Percentiles rank a stretch among this genome's conserved stretches.
These are phyloP conservation scores for Ammopiptanthus mongolicus DNA, from an alignment of 306 rosid genomes.

Conservation along the genomic window DNA sequence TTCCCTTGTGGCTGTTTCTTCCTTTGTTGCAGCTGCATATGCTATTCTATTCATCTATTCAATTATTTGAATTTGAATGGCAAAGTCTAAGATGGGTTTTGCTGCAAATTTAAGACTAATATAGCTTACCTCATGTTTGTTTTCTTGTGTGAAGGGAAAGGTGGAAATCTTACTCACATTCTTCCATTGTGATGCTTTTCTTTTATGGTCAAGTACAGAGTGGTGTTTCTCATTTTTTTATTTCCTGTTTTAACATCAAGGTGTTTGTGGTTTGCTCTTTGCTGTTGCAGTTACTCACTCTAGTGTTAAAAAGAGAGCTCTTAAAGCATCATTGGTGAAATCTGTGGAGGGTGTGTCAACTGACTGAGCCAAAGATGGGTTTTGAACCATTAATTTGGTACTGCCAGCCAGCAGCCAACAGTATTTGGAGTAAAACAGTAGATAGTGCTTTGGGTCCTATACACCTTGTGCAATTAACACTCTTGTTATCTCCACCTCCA, in stretches of 20 bases:
- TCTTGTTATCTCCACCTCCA: slow-evolving; percentile 56
- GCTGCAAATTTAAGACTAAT: neutral
- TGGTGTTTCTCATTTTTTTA: neutral
- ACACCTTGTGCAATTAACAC: slow-evolving; percentile 81
- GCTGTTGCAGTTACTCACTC: slow-evolving; percentile 15
- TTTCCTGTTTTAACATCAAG: neutral
- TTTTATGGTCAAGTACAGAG: neutral
- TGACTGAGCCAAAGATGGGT: slow-evolving; percentile 39
- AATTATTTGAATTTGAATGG: neutral
- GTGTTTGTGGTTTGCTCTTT: neutral
- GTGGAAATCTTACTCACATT: neutral
- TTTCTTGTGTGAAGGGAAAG: neutral
- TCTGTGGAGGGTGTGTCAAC: neutral
- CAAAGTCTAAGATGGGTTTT: neutral
- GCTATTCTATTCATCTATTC: neutral
- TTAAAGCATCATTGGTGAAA: slow-evolving; percentile 1
- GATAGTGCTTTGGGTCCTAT: slow-evolving; percentile 72
- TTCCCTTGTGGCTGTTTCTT: neutral
- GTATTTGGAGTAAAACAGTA: slow-evolving; percentile 49
- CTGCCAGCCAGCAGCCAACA: slow-evolving; percentile 58
- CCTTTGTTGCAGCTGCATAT: neutral
- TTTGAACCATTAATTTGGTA: slow-evolving; percentile 66
- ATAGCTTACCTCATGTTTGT: neutral
- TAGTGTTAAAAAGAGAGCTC: neutral
- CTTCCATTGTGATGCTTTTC: neutral